Percentiles rank a stretch among this genome's conserved stretches.
phyloP scores from a whole-genome alignment of 139 green algal genomes.

The Pycnococcus provasolii region DNA sequence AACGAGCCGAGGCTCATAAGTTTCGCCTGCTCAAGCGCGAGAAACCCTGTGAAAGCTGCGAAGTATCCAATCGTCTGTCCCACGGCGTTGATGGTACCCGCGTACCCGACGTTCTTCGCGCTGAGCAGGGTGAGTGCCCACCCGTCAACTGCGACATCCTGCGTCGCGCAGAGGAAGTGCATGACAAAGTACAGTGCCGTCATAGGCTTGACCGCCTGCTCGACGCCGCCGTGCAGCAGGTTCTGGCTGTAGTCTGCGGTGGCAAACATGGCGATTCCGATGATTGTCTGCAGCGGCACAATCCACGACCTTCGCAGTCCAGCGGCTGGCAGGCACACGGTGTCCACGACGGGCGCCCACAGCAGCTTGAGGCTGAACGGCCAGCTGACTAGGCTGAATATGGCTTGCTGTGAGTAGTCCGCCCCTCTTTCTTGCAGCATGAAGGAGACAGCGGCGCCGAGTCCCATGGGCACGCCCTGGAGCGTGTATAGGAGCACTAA shows the following conservation, averaged over 20 bases:
- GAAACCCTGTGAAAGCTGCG: slow-evolving; percentile 5
- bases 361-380: slow-evolving; percentile 89
- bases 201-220: slow-evolving; percentile 41
- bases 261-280: too few species aligned
- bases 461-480: slow-evolving; percentile 19
- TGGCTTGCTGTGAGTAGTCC: slow-evolving; percentile 24
- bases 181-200: slow-evolving; percentile 72
- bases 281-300: slow-evolving; percentile 11
- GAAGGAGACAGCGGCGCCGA: slow-evolving; percentile 8
- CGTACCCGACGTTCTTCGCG: slow-evolving; percentile 6
- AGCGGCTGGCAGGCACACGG: slow-evolving; percentile 44
- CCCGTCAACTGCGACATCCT: slow-evolving; percentile 83
- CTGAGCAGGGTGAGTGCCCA: slow-evolving; percentile 16
- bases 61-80: slow-evolving; percentile 15
- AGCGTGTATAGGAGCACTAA: slow-evolving; percentile 17
- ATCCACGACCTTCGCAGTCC: slow-evolving; percentile 78
- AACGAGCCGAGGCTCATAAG: neutral
- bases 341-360: slow-evolving; percentile 84
- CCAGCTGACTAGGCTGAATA: slow-evolving; percentile 73
- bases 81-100: slow-evolving; percentile 9
- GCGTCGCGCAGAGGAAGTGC: slow-evolving; percentile 77
- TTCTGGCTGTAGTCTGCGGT: too few species aligned
- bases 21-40: neutral
- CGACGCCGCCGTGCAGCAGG: too few species aligned
- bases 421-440: slow-evolving; percentile 16